Evolutionary conservation across 2,329 filamentous ascomycete species (phyloP), one percentile per base, ranked within the genome.

Genomic region (Aspergillus arachidicola): DNA sequence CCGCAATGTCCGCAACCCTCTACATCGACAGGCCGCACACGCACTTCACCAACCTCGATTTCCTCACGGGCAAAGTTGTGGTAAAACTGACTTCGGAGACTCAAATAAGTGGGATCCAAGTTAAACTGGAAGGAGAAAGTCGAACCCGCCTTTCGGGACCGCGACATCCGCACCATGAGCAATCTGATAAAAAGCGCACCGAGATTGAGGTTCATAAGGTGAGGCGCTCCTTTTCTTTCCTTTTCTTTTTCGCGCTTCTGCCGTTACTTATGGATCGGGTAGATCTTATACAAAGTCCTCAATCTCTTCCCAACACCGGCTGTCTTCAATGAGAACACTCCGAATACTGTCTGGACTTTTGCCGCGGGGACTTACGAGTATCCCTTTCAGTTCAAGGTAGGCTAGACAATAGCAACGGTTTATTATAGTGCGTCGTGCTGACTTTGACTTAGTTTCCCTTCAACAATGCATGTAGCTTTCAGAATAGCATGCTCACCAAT

Each of bases 131-230:
- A 65, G 81, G 80, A 26, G 82, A 83, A 66, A 83, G 81, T 69
- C 78, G 77, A 41, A 81, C 81, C 28, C 73, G 81, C 46, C 74
- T 84, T 19, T 74, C 76, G 2, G 78, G 76, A 19, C 76, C 74
- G 65, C 78, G 73, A 60, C 65, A 80, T 64, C 77, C 76, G 2
- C 72, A 78, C 60, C 69, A 78, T 76, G 79, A 79, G 41, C 69
- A 78, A 43, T 76, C 78, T 26, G 80, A 82, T n/a, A 82, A 81
- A 72, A 80, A 78, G 69, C 78, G 79, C 61, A 79, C 79, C n/a
- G 80, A 83, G 70, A 68, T 80, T 58, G 82, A 84, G 69, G 75
- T 82, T 23, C 82, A 84, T 66, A 83, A 83, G 76, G 81, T 83
- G 66, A 68, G 75, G 54, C 28, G 46, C 38, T 30, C 43, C 19